Percentiles rank a stretch among this genome's conserved stretches.
These are phyloP conservation scores for Diospyros lotus DNA, from an alignment of 148 eudicot species.

Conservation along the genomic window DNA sequence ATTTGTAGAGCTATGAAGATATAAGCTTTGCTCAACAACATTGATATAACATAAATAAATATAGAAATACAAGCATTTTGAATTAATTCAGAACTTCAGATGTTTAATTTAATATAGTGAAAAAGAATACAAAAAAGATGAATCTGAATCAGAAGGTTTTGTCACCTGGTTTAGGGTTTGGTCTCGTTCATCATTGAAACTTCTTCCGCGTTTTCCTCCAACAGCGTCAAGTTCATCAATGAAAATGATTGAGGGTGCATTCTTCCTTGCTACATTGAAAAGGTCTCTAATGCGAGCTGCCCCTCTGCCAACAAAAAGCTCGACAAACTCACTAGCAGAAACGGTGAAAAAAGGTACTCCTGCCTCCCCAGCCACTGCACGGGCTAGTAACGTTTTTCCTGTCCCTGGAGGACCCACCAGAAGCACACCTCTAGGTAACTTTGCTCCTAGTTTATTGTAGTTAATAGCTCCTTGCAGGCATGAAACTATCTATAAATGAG, in stretches of 20 bases:
- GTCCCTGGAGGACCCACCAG: conserved; percentile 99
- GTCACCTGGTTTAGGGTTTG: conserved; percentile 94
- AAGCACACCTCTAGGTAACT: conserved; percentile 89
- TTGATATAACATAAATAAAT: not conserved
- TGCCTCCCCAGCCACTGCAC: conserved; percentile 99
- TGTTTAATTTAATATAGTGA: too few species aligned
- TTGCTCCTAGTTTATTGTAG: conserved; percentile 83
- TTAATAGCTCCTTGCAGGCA: conserved; percentile 89
- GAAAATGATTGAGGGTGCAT: conserved; percentile 83
- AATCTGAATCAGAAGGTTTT: not conserved
- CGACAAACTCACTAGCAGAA: conserved; percentile 98
- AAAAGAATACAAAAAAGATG: not conserved
- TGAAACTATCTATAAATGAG: conserved; percentile 56
- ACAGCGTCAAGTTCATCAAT: conserved; percentile 99
- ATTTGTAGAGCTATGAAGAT: not conserved
- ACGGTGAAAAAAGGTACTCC: conserved; percentile 96
- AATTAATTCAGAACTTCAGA: conserved; percentile 8
- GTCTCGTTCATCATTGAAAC: conserved; percentile 96
- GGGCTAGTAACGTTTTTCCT: conserved; percentile 94
- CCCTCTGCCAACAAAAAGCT: conserved; percentile 95
- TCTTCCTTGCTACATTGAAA: conserved; percentile 78
- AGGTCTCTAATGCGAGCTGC: conserved; percentile 99
- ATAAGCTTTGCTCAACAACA: not conserved
- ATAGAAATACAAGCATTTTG: not conserved
- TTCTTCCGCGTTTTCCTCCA: conserved; percentile 96